Evolutionary conservation across 2,329 filamentous ascomycete species (phyloP), one percentile per base, ranked within the genome.

Genomic region (Talaromyces sp.): DNA sequence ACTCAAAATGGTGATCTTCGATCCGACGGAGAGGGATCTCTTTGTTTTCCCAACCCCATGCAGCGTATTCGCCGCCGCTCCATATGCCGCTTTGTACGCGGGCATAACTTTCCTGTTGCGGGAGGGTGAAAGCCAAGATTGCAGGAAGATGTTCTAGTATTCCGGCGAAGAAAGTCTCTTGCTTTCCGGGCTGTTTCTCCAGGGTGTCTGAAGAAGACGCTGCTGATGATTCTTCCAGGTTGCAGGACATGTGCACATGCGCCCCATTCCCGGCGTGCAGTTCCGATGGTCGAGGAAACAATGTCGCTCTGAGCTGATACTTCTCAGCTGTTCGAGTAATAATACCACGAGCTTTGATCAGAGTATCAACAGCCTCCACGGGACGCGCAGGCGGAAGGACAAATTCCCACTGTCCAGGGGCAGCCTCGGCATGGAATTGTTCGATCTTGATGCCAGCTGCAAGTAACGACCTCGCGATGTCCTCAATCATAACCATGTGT

Each of bases 351-450:
- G 73, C 72, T 34, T 64, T 68, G 10, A 74, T 8, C 5, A 74
- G 69, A 3, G 65, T 67, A 61, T 74, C 72, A 27, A 71, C 70
- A 5, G 73, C 71, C 6, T 68, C 19, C 6, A 74, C 59, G 5
- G 72, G 73, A 2, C 59, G 36, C 1, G 58, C 27, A 3, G 71
- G 72, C 1, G 68, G 69, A 1, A 75, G 67, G 2, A 72, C 68
- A 59, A 75, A 73, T 60, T 75, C 72, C 67, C 69, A 75, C 61
- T 75, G 73, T 1, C 72, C 71, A 1, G 72, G 71, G 2, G 67
- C 67, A 15, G 68, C 67, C 58, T 75, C 72, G 19, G 70, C 59
- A 40, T 75, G 73, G 61, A 71, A 72, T 47, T 74, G 71, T 45
- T 74, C 67, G 11, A 74, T 40, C 4, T 58, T 27, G 10, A 74